A percentile compares a stretch with the other conserved stretches of the same genome.
phyloP scores from a whole-genome alignment of 2,329 filamentous ascomycete genomes.

The Hypomyces perniciosus region DNA sequence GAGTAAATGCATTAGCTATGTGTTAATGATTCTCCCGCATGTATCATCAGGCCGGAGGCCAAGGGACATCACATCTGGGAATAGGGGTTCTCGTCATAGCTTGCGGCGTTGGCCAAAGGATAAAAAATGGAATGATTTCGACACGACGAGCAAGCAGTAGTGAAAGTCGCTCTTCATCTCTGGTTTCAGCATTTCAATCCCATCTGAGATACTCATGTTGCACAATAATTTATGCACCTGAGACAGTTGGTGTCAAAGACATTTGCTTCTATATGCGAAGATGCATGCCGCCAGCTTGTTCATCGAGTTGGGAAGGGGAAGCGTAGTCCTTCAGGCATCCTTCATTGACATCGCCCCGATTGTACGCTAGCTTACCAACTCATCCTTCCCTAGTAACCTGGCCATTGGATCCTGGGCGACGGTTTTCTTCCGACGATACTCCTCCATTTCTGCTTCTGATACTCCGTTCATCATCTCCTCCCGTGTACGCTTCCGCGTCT shows the following conservation, averaged over 20 bases:
- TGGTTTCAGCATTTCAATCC: background rate
- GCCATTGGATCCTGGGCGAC: constrained; percentile 84
- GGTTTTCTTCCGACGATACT: constrained; percentile 70
- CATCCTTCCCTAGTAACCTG: constrained; percentile 67
- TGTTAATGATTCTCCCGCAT: constrained; percentile 25
- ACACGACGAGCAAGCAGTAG: constrained; percentile 12
- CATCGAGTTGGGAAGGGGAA: too few relatives aligned
- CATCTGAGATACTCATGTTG: too few relatives aligned
- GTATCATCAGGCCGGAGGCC: constrained; percentile 23
- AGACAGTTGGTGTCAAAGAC: too few relatives aligned
- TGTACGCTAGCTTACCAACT: constrained; percentile 41
- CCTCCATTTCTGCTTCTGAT: constrained; percentile 78
- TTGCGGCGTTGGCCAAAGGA: constrained; percentile 48
- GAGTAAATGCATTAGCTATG: constrained; percentile 44
- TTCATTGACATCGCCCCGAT: too few relatives aligned
- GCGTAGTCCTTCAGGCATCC: too few relatives aligned
- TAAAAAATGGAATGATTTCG: constrained; percentile 39
- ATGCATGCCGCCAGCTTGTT: too few relatives aligned
- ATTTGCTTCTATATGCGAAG: too few relatives aligned
- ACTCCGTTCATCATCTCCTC: constrained; percentile 74
- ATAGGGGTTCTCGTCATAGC: constrained; percentile 40
- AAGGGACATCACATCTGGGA: constrained; percentile 33
- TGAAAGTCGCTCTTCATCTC: too few relatives aligned
- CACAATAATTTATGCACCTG: too few relatives aligned
- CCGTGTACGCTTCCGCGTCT: constrained; percentile 63